Evolutionary conservation across 805 yeast species (phyloP).

Genomic region (Starmerella vitae): DNA sequence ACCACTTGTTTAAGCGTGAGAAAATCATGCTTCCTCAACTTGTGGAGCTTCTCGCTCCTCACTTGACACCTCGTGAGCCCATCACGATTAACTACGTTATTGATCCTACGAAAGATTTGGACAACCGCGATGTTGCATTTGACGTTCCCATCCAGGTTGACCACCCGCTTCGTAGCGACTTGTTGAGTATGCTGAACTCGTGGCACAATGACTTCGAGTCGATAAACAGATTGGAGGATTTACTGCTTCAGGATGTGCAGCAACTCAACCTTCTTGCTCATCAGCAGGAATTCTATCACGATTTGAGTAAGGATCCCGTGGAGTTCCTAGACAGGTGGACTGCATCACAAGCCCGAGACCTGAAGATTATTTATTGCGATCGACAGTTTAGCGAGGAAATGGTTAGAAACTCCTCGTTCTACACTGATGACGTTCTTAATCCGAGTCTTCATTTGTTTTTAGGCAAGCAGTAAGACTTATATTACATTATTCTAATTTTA

Average conservation of each 20-base stretch:
- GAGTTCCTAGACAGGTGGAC: constrained; percentile 59
- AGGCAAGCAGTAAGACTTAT: constrained; percentile 30
- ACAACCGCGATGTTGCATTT: constrained; percentile 59
- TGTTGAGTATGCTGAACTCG: constrained; percentile 29
- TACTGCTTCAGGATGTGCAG: constrained; percentile 37
- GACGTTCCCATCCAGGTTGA: constrained; percentile 55
- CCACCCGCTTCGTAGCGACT: constrained; percentile 28
- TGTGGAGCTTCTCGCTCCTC: constrained; percentile 51
- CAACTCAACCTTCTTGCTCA: constrained; percentile 39
- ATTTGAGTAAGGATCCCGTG: constrained; percentile 64
- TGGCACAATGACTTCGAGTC: constrained; percentile 32
- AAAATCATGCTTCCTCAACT: constrained; percentile 55
- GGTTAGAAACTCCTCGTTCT: constrained; percentile 73
- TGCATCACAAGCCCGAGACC: constrained; percentile 67
- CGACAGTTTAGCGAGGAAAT: constrained; percentile 80
- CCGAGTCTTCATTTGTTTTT: constrained; percentile 69
- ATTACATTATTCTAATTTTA: no score
- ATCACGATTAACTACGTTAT: constrained; percentile 62
- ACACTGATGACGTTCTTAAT: constrained; percentile 59
- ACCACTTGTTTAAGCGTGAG: constrained; percentile 34
- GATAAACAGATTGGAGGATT: constrained; percentile 33
- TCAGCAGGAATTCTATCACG: constrained; percentile 66
- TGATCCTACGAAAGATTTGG: constrained; percentile 61
- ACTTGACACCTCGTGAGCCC: constrained; percentile 67
- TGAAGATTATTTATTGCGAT: constrained; percentile 78